These are phyloP conservation scores for Saitozyma sp. DNA, from an alignment of 768 basidiomycete genomes.

Conservation along the genomic window DNA sequence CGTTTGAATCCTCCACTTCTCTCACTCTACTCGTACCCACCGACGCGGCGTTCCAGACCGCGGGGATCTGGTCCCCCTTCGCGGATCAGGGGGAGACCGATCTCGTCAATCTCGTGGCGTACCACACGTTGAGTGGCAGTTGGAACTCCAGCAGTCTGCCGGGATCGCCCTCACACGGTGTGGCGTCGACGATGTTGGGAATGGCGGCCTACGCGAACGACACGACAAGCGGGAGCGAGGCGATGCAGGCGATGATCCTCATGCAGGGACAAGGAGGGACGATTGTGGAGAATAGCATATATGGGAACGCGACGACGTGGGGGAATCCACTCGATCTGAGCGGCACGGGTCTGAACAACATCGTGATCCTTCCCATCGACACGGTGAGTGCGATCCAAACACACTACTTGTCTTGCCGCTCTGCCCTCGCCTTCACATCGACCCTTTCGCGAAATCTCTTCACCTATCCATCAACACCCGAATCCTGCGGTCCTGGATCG, in stretches of 20 bases:
- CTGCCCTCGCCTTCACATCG: too few relatives aligned
- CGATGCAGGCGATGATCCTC: slow-evolving; percentile 23
- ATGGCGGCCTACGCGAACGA: not conserved
- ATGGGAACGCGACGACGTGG: slow-evolving; percentile 34
- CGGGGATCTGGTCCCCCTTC: slow-evolving; percentile 29
- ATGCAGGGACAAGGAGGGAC: slow-evolving; percentile 15
- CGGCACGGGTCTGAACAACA: slow-evolving; percentile 16
- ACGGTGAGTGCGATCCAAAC: slow-evolving; percentile 25
- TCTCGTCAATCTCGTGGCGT: slow-evolving; percentile 20
- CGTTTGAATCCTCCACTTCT: slow-evolving; percentile 9
- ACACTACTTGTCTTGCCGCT: too few relatives aligned
- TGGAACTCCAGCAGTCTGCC: slow-evolving; percentile 16
- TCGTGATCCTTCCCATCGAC: slow-evolving; percentile 39
- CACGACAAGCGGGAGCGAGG: slow-evolving; percentile 2
- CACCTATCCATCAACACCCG: too few relatives aligned
- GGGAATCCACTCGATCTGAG: slow-evolving; percentile 16
- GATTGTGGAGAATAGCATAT: slow-evolving; percentile 14
- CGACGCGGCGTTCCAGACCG: slow-evolving; percentile 32
- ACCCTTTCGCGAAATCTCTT: too few relatives aligned
- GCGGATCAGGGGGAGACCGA: slow-evolving; percentile 6
- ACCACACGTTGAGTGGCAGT: slow-evolving; percentile 28
- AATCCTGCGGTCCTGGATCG: not conserved
- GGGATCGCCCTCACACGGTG: slow-evolving; percentile 5
- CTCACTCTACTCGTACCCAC: slow-evolving; percentile 40
- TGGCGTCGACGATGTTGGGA: slow-evolving; percentile 10